Base-by-base conservation (phyloP, 2,329 filamentous ascomycete species). In the Cordyceps farinosa region DNA sequence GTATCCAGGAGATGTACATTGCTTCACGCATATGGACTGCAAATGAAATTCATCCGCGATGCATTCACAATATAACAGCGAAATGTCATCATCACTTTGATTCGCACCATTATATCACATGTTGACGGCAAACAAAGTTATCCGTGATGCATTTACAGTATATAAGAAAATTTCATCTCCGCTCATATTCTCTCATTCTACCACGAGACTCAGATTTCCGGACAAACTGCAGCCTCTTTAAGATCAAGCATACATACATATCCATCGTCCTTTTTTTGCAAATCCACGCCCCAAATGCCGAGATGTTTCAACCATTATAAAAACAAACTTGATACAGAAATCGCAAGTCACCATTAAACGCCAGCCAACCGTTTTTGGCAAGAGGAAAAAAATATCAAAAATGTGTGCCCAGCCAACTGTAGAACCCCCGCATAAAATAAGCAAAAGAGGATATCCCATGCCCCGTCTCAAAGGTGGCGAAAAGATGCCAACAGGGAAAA, bases 401-500 rank as follows among this genome's bases (percentile, higher is more conserved):
- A 40, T 44, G 11, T 58, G 44, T 58, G 55, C 50, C 50, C 58
- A 62, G 47, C 53, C 65, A 67, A 64, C 55, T 50, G 34, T 51
- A 52, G 27, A 34, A 52, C 57, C 56, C 59, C 61, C 50, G 58
- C 50, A 34, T 56, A 44, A 40, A 22, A 63, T 63, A 64, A 62
- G 63, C 63, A 61, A 62, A 64, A 54, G 44, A 40, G 59, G 1
- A 66, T 65, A 62, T 60, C 48, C 63, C 42, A 47, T 47, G 38
- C 40, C 27, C 22, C 27, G 9, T 29, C 36, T 55, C n/a, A 44
- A 55, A 55, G 52, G 5, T 27, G 44, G 52, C 55, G 66, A 67
- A 65, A 22, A 22, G 22, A 67, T 67, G 67, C 63, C 55, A 61
- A 62, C 36, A 60, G 29, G 51, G 58, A 44, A 59, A 50, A 52